phyloP scores from a whole-genome alignment of 2,329 filamentous ascomycete genomes.

The Aspergillus fructus region DNA sequence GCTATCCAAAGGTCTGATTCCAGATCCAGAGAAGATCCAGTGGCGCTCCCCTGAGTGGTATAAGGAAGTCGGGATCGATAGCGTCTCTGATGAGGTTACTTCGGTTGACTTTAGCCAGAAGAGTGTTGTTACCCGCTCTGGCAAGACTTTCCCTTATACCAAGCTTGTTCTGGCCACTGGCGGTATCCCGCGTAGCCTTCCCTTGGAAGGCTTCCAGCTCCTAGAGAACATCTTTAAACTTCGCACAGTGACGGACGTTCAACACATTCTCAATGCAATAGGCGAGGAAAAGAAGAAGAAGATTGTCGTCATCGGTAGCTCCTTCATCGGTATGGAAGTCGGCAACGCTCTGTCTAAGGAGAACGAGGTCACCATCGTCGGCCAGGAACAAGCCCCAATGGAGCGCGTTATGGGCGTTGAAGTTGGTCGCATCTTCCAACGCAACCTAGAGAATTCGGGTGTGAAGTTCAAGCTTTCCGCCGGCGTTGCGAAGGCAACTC shows the following conservation, averaged over 20 bases:
- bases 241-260: constrained; percentile 72
- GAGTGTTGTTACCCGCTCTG: constrained; percentile 71
- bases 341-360: constrained; percentile 76
- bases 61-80: constrained; percentile 58
- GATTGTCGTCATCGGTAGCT: constrained; percentile 85
- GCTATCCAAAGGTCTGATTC: constrained; percentile 87
- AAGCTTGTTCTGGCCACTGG: constrained; percentile 92
- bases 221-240: constrained; percentile 85
- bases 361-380: constrained; percentile 82
- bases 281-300: constrained; percentile 82
- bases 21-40: constrained; percentile 75
- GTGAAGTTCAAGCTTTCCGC: constrained; percentile 85
- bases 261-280: constrained; percentile 75
- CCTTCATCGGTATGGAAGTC: constrained; percentile 98
- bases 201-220: constrained; percentile 81
- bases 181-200: constrained; percentile 71
- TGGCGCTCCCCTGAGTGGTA: constrained; percentile 79
- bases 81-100: constrained; percentile 62
- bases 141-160: constrained; percentile 71
- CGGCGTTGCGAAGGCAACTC: constrained; percentile 76
- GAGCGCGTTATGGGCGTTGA: constrained; percentile 80
- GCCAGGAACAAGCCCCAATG: constrained; percentile 82
- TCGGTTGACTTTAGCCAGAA: constrained; percentile 74
- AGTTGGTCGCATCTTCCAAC: constrained; percentile 78
- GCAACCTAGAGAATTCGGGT: constrained; percentile 76